These are phyloP conservation scores for Arachis hypogaea DNA, from an alignment of 306 rosid species.

Conservation along the genomic window DNA sequence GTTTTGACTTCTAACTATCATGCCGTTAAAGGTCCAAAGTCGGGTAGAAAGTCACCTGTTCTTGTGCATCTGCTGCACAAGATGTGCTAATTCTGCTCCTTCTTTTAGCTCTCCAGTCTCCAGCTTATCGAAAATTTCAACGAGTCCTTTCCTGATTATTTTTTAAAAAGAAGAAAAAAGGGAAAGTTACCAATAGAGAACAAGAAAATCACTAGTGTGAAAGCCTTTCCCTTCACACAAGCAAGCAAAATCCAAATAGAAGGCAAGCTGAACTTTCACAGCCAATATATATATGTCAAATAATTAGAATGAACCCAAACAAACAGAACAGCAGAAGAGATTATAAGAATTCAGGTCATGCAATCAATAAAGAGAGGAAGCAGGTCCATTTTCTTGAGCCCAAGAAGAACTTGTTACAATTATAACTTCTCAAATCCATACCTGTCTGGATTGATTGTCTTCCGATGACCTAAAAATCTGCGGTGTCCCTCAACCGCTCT, in stretches of 20 bases:
- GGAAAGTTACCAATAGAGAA: neutral
- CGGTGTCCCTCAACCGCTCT: conserved; percentile 98
- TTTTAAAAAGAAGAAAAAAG: conserved; percentile 31
- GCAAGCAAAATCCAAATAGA: conserved; percentile 13
- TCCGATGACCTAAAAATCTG: conserved; percentile 85
- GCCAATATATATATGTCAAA: neutral
- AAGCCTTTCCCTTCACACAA: conserved; percentile 13
- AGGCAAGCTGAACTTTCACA: conserved; percentile 2
- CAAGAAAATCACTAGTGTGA: conserved; percentile 5
- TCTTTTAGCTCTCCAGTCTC: conserved; percentile 65
- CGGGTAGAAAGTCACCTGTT: conserved; percentile 58
- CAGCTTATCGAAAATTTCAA: conserved; percentile 73
- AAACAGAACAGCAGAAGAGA: conserved; percentile 6
- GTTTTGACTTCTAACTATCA: conserved; percentile 23
- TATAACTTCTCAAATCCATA: conserved; percentile 36
- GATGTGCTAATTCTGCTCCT: conserved; percentile 55
- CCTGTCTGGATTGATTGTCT: conserved; percentile 89
- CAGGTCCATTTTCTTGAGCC: neutral
- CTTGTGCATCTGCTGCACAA: conserved; percentile 71
- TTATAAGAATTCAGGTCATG: neutral
- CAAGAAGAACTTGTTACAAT: conserved; percentile 10
- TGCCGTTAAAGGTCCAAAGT: conserved; percentile 18
- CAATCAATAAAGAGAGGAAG: conserved; percentile 5
- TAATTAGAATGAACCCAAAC: conserved; percentile 23
- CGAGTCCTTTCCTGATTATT: conserved; percentile 77